Evolutionary conservation across 345 rosid species (phyloP).

Genomic region (Turnera subulata): DNA sequence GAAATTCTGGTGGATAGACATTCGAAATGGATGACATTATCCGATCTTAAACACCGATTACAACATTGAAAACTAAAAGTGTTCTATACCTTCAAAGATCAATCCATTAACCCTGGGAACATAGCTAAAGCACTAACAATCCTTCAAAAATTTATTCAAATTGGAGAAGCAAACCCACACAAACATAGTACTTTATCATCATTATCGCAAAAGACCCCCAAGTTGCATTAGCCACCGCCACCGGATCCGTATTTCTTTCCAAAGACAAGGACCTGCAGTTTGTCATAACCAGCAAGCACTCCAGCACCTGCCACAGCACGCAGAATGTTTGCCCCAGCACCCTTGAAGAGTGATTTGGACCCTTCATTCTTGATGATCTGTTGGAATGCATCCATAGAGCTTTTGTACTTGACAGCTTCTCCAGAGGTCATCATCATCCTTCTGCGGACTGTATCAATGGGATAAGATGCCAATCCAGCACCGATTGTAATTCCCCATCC

Average conservation of each 20-base stretch:
- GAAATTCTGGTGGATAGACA: background rate
- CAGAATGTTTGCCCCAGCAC: conserved; percentile 33
- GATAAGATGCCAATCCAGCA: conserved; percentile 23
- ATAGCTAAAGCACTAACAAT: conserved; percentile 8
- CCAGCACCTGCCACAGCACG: conserved; percentile 36
- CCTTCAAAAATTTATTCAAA: conserved; percentile 25
- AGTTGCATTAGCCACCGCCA: conserved; percentile 11
- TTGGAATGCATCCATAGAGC: conserved; percentile 22
- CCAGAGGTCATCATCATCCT: conserved; percentile 42
- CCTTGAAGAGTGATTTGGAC: conserved; percentile 26
- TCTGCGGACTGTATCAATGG: conserved; percentile 22
- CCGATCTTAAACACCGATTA: background rate
- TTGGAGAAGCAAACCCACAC: conserved; percentile 9
- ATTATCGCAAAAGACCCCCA: background rate
- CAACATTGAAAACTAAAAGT: conserved; percentile 20
- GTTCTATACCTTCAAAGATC: background rate
- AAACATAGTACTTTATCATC: conserved; percentile 13
- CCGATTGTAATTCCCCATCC: conserved; percentile 21
- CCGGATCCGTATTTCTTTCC: conserved; percentile 31
- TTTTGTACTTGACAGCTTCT: conserved; percentile 31
- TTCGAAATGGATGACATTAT: conserved; percentile 4
- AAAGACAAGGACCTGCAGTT: conserved; percentile 26
- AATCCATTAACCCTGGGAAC: conserved; percentile 12
- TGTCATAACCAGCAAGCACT: conserved; percentile 35
- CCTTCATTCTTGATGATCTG: conserved; percentile 29